These are phyloP conservation scores for Dothiorella sarmentorum DNA, from an alignment of 2,329 filamentous ascomycete genomes.

Conservation along the genomic window DNA sequence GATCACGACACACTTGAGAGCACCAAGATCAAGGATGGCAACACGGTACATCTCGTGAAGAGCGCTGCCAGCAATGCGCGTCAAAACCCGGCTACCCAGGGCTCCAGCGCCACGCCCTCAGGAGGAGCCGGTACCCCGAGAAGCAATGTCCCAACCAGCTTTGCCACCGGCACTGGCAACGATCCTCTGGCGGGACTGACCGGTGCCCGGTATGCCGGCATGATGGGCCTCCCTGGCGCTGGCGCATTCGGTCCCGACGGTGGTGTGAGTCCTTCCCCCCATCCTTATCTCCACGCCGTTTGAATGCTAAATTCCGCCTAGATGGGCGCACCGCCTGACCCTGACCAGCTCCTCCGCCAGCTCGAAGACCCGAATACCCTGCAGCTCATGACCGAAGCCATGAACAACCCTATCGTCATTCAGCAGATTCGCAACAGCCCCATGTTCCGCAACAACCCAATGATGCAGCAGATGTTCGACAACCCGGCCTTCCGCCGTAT, in stretches of 20 bases:
- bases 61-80: slow-evolving; percentile 83
- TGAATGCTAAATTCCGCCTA: slow-evolving; percentile 47
- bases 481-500: slow-evolving; percentile 86
- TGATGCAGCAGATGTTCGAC: slow-evolving; percentile 81
- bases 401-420: slow-evolving; percentile 91
- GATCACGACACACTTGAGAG: slow-evolving; percentile 79
- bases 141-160: slow-evolving; percentile 65
- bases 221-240: slow-evolving; percentile 80
- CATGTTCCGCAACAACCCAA: slow-evolving; percentile 85
- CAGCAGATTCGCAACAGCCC: slow-evolving; percentile 66
- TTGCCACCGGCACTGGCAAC: slow-evolving; percentile 74
- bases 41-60: slow-evolving; percentile 95
- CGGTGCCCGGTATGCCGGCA: slow-evolving; percentile 88
- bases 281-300: background rate
- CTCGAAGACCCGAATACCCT: slow-evolving; percentile 84
- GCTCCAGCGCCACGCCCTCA: slow-evolving; percentile 50
- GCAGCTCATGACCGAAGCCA: slow-evolving; percentile 86
- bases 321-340: slow-evolving; percentile 85
- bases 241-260: slow-evolving; percentile 92
- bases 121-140: slow-evolving; percentile 10
- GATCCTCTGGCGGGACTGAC: slow-evolving; percentile 89
- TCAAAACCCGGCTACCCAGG: slow-evolving; percentile 54
- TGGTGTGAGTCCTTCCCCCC: slow-evolving; percentile 63
- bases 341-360: slow-evolving; percentile 79
- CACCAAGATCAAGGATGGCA: slow-evolving; percentile 94